Conservation (phyloP, 116 monocot genomes). For the Zostera marina region DNA sequence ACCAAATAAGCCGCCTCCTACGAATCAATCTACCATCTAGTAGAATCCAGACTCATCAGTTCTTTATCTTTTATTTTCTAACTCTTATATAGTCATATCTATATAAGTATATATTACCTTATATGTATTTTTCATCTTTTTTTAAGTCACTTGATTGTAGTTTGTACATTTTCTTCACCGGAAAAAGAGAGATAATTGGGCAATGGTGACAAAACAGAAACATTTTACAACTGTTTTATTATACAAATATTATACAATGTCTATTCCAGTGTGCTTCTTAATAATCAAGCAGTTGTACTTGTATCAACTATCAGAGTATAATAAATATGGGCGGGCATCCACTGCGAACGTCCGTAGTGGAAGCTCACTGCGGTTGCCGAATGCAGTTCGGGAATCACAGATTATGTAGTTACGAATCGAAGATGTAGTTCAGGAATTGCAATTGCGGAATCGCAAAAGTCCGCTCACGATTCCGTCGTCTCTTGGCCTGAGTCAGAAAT, state of each 20-base stretch:
- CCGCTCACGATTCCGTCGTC: no score
- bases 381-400: no score
- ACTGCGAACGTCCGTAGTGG: no score
- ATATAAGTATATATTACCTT: neutral
- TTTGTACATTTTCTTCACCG: constrained; percentile 5
- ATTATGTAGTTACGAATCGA: no score
- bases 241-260: no score
- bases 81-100: neutral
- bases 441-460: no score
- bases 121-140: neutral
- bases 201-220: neutral
- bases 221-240: neutral
- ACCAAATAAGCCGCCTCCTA: constrained; percentile 23
- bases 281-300: neutral
- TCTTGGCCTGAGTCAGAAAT: no score
- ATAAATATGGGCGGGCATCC: no score
- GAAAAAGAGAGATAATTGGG: constrained; percentile 1
- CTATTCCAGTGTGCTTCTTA: neutral
- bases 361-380: no score
- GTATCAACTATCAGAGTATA: no score
- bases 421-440: no score
- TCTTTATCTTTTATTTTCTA: neutral
- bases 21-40: constrained; percentile 26
- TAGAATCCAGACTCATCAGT: constrained; percentile 4
- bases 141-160: neutral